A percentile compares a stretch with the other conserved stretches of the same genome.
These are phyloP conservation scores for Lachancea mirantina DNA, from an alignment of 805 yeast genomes.

Conservation along the genomic window DNA sequence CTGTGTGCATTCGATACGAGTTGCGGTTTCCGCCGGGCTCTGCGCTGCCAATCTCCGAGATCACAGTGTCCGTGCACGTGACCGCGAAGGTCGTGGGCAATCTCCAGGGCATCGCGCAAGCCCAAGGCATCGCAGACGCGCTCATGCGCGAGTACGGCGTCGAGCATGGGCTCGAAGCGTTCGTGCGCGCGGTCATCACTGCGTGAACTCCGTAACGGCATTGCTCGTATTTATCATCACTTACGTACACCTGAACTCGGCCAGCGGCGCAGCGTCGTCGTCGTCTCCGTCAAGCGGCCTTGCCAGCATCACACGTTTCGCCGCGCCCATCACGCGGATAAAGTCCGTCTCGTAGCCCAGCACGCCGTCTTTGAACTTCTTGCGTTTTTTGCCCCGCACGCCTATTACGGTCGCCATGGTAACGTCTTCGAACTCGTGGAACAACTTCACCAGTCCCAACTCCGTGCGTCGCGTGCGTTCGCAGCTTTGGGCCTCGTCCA, in stretches of 20 bases:
- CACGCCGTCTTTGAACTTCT: constrained; percentile 26
- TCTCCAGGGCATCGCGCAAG: constrained; percentile 3
- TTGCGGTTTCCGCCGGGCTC: too few relatives aligned
- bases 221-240: too few relatives aligned
- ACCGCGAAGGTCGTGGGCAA: constrained; percentile 5
- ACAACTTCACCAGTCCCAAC: constrained; percentile 28
- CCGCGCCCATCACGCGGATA: constrained; percentile 18
- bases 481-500: constrained; percentile 18
- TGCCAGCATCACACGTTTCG: constrained; percentile 18
- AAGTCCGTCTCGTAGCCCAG: constrained; percentile 31
- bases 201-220: neutral
- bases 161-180: constrained; percentile 12
- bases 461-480: constrained; percentile 22
- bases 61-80: too few relatives aligned
- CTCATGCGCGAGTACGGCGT: constrained; percentile 23
- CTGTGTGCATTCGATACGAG: too few relatives aligned
- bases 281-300: constrained; percentile 3
- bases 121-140: constrained; percentile 11
- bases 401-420: constrained; percentile 32
- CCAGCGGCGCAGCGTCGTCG: too few relatives aligned
- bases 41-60: too few relatives aligned
- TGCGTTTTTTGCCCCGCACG: constrained; percentile 32
- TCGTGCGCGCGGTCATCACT: constrained; percentile 3
- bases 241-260: constrained; percentile 5
- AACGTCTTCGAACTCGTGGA: constrained; percentile 31